Base-by-base conservation (phyloP, 495 filamentous ascomycete genomes). In the Penicillium ochrochloron region DNA sequence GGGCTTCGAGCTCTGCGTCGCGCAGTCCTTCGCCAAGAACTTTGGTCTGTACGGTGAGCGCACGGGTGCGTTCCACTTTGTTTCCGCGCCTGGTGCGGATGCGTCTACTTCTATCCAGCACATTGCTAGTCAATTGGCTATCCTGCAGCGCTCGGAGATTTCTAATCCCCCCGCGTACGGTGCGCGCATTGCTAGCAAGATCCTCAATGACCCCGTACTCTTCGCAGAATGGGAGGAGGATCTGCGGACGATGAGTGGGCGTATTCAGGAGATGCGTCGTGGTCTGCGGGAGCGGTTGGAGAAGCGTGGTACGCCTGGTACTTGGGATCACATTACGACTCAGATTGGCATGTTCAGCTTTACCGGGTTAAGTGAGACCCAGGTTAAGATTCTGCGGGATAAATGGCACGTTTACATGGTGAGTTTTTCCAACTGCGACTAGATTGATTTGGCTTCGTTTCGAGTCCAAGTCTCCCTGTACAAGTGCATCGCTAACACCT, bases 271-370 rank as follows among this genome's bases (percentile, higher is more conserved):
- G 69, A 98, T 97, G 95, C 87, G 95, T 51, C 85, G 84, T 68
- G 86, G 85, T 15, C 73, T 99, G 66, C 82, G 91, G 15, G 75
- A 76, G 59, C 92, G 93, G 68, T 82, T 99, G 2, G 93, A 96
- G 77, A 86, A 88, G 66, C 76, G 74, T 44, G 88, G 85, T 3
- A 97, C 95, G 1, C 94, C 94, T 0, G 96, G 95, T 5, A 88
- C 84, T 12, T 99, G 95, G 95, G 90, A 92, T 61, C 95, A 99
- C 77, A 96, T 99, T 74, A 96, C 93, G 10, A 90, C 95, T 65
- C 95, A 99, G 84, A 99, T 99, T 76, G 95, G 95, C 70, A 99
- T 99, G 95, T 99, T 99, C 80, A 94, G 90, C 73, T 99, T 96
- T 75, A 99, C 95, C 2, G 95, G 95, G 0, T 75, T 99, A 76